phyloP scores from a whole-genome alignment of 2,329 filamentous ascomycete genomes.

The Trichoderma simmonsii region DNA sequence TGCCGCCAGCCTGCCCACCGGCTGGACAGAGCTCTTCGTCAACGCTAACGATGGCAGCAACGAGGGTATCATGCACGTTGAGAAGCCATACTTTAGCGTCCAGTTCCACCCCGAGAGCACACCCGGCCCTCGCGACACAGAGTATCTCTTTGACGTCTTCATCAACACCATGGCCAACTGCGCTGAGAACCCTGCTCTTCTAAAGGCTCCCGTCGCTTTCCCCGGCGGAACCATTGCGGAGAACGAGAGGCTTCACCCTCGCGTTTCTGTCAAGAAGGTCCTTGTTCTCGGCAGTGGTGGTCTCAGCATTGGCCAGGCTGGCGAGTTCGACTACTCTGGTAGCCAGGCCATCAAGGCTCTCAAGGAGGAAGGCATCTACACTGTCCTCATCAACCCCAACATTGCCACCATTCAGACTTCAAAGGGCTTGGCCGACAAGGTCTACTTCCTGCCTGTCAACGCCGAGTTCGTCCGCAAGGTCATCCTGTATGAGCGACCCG shows the following conservation, averaged over 20 bases:
- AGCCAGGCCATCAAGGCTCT: slow-evolving; percentile 97
- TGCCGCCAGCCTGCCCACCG: slow-evolving; percentile 66
- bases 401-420: slow-evolving; percentile 99
- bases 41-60: slow-evolving; percentile 99
- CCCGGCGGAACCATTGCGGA: slow-evolving; percentile 80
- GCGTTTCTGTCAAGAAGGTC: slow-evolving; percentile 87
- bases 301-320: slow-evolving; percentile 94
- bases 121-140: slow-evolving; percentile 90
- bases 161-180: slow-evolving; percentile 77
- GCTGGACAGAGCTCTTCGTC: slow-evolving; percentile 93
- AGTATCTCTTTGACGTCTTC: slow-evolving; percentile 97
- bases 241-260: slow-evolving; percentile 72
- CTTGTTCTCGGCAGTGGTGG: slow-evolving; percentile 92
- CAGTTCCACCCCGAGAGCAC: slow-evolving; percentile 99
- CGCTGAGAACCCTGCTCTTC: slow-evolving; percentile 61
- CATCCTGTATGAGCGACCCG: slow-evolving; percentile 88
- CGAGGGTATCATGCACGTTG: slow-evolving; percentile 88
- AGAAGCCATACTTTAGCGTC: slow-evolving; percentile 94
- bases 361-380: slow-evolving; percentile 98
- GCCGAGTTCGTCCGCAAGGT: slow-evolving; percentile 97
- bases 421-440: slow-evolving; percentile 95
- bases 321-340: slow-evolving; percentile 98
- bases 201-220: slow-evolving; percentile 76
- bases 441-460: slow-evolving; percentile 97
- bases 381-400: slow-evolving; percentile 97